phyloP scores from a whole-genome alignment of 306 rosid genomes.

The Cucumis melo region DNA sequence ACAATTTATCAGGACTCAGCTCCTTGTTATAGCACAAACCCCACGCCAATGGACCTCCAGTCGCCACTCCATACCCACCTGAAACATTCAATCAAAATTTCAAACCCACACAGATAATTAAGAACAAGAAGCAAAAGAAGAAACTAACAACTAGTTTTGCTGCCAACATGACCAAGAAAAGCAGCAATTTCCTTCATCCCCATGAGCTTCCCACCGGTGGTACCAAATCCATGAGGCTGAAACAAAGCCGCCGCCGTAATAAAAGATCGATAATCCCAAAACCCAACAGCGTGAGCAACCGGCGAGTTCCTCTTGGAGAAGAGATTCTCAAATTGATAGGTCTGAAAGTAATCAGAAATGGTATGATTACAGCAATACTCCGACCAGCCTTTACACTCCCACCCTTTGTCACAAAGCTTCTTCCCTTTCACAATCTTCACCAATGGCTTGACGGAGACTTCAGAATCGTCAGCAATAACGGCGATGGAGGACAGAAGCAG shows the following conservation, averaged over 20 bases:
- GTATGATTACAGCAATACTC: slow-evolving; percentile 66
- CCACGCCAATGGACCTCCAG: slow-evolving; percentile 92
- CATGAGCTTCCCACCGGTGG: slow-evolving; percentile 57
- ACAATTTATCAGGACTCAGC: slow-evolving; percentile 75
- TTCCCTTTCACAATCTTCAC: slow-evolving; percentile 65
- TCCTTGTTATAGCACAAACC: slow-evolving; percentile 95
- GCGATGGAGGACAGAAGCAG: slow-evolving; percentile 17
- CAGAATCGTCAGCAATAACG: slow-evolving; percentile 10
- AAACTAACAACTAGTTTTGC: slow-evolving; percentile 64
- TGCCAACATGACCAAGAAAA: slow-evolving; percentile 79
- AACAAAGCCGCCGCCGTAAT: slow-evolving; percentile 51
- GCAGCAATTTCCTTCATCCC: slow-evolving; percentile 81
- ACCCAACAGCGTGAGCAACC: slow-evolving; percentile 69
- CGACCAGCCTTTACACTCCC: slow-evolving; percentile 85
- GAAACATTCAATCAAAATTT: slow-evolving; percentile 8
- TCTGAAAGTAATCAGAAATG: slow-evolving; percentile 54
- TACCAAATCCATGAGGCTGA: slow-evolving; percentile 80
- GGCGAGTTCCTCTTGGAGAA: slow-evolving; percentile 74
- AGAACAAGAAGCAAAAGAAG: background rate
- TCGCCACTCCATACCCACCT: slow-evolving; percentile 98
- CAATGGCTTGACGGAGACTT: slow-evolving; percentile 25
- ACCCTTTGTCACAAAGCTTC: slow-evolving; percentile 66
- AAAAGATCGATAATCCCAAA: slow-evolving; percentile 84
- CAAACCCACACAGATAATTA: background rate
- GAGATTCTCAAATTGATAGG: slow-evolving; percentile 74